phyloP scores from a whole-genome alignment of 192 early-diverging fungal genomes.

The Coemansia sp. region DNA sequence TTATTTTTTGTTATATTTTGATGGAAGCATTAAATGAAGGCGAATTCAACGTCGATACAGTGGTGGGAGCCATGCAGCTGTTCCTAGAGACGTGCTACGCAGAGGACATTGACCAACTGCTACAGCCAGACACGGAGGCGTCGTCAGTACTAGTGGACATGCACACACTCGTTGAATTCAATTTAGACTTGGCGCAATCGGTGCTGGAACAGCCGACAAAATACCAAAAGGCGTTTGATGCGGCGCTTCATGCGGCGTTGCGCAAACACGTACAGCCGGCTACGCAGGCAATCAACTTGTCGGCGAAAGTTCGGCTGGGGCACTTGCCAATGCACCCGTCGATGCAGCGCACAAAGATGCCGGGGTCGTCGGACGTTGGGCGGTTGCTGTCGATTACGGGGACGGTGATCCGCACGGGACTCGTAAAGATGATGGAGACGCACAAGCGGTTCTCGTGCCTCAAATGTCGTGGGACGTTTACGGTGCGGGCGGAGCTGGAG shows the following conservation, averaged over 20 bases:
- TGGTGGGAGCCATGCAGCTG: slow-evolving; percentile 16
- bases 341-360: slow-evolving; percentile 52
- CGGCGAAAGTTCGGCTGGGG: neutral
- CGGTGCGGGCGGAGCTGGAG: slow-evolving; percentile 60
- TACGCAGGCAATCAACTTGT: neutral
- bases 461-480: slow-evolving; percentile 59
- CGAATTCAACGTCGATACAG: neutral
- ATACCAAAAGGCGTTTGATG: slow-evolving; percentile 12
- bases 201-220: slow-evolving; percentile 12
- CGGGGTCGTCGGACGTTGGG: slow-evolving; percentile 60
- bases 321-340: slow-evolving; percentile 15
- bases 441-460: slow-evolving; percentile 53
- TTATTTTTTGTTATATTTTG: neutral
- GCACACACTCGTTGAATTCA: slow-evolving; percentile 21
- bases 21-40: neutral
- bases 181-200: slow-evolving; percentile 18
- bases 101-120: neutral
- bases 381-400: slow-evolving; percentile 59
- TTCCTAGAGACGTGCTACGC: slow-evolving; percentile 13
- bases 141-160: slow-evolving; percentile 20
- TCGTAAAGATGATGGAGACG: slow-evolving; percentile 68
- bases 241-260: slow-evolving; percentile 11
- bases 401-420: slow-evolving; percentile 66
- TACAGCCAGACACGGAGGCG: neutral
- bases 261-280: neutral